Evolutionary conservation across 2,329 filamentous ascomycete genomes (phyloP), one percentile per base, ranked within the genome.

Genomic region (Davidsoniella neocaledoniae): DNA sequence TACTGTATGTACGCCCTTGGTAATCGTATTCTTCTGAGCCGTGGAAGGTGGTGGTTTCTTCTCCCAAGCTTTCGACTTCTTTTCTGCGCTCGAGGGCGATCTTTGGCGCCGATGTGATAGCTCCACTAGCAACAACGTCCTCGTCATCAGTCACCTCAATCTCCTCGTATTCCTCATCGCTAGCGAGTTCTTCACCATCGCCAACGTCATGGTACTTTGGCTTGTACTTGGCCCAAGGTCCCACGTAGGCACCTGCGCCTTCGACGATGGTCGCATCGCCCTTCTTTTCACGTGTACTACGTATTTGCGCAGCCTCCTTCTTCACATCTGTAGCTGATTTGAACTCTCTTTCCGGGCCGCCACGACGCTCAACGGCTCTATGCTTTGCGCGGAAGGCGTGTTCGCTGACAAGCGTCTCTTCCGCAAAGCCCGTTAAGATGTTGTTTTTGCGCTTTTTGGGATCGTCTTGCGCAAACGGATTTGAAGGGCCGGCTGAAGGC

Each of bases 171-270:
- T 90, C 85, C 61, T 87, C 83, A 55, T 85, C 83, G 57, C 80
- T 85, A 4, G 75, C 81, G 40, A 93, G 70, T 55, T 83, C 85
- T 42, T 78, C 83, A n/a, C 79, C 77, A 45, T 71, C 78, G 16
- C 85, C 79, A 52, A 83, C 75, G 56, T 87, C 82, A 58, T 83
- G 82, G 55, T 88, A 79, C 46, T 79, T 70, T 55, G 79, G 72
- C 57, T 73, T 73, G 60, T 93, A 94, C 61, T 74, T 80, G 7
- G 91, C 93, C 93, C 93, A 98, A 0, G 91, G 93, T 0, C 93
- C 93, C 37, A 94, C 75, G 64, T 98, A 98, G 43, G 87, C 81
- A 49, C 81, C 82, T 6, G 86, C 79, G 0, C 91, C 91, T 58
- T 94, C 88, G 0, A 88, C 82, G 38, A 95, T 73, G 16, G 80